Evolutionary conservation across 2,329 filamentous ascomycete genomes (phyloP).

Genomic region (Beauveria rudraprayagi): DNA sequence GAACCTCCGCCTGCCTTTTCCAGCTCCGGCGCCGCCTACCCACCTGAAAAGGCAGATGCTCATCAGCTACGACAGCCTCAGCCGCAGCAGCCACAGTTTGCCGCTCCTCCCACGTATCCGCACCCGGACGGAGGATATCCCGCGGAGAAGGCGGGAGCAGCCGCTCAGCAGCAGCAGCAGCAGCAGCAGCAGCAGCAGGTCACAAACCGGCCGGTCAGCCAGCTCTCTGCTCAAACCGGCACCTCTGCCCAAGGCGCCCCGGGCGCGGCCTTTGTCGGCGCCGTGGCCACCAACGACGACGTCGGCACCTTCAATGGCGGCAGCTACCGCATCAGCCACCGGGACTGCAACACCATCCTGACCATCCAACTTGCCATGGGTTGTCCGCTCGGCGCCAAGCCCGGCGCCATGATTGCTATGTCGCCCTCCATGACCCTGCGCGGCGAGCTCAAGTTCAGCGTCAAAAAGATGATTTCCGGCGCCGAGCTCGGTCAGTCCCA

Average conservation of each 20-base stretch:
- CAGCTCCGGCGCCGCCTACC: conserved; percentile 13
- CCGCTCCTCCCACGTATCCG: conserved; percentile 11
- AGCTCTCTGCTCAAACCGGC: conserved; percentile 22
- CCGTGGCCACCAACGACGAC: conserved; percentile 60
- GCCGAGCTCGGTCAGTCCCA: conserved; percentile 71
- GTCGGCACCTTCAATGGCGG: conserved; percentile 97
- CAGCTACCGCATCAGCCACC: conserved; percentile 85
- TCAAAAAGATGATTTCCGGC: conserved; percentile 85
- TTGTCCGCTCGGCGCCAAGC: conserved; percentile 73
- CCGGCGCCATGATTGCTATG: conserved; percentile 93
- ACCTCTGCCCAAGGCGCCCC: conserved; percentile 13
- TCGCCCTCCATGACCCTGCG: conserved; percentile 77
- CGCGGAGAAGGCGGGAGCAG: conserved; percentile 20
- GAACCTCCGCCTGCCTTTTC: conserved; percentile 8
- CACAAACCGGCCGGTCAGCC: conserved; percentile 20
- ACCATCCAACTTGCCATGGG: conserved; percentile 86
- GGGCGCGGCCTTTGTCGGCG: conserved; percentile 55
- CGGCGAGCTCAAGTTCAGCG: conserved; percentile 73
- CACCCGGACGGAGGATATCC: conserved; percentile 17
- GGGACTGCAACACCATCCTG: conserved; percentile 82
- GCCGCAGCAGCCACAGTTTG: conserved; percentile 21
- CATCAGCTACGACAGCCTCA: conserved; percentile 20
- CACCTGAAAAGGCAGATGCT: conserved; percentile 14
- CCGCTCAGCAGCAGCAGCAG: conserved; percentile 15
- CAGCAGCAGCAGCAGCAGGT: conserved; percentile 15